Base-by-base conservation (phyloP, 2,329 filamentous ascomycete species). In the Ambrosiella cleistominuta region DNA sequence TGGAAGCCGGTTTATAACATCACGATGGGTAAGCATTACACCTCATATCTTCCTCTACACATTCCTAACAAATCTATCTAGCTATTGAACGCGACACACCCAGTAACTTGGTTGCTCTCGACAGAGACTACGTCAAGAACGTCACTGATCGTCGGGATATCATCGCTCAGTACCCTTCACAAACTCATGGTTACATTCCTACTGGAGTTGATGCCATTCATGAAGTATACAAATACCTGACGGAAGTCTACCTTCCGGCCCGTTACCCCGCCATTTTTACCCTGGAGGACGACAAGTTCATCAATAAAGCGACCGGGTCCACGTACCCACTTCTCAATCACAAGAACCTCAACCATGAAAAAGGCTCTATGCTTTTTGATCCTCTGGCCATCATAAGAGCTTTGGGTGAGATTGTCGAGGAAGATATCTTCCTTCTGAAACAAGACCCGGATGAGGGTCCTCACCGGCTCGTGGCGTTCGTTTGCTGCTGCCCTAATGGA, bases 1-100 rank as follows among this genome's bases (percentile, higher is more conserved):
- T 78, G 76, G 64, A 78, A 77, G 64, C 71, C 74, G 0, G 70
- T 70, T 2, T 79, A 77, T 62, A 68, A 78, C 62, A 77, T 79
- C 60, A 77, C 74, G 0, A 79, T 80, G 75, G 76, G 76, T 74
- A 64, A 19, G 11, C 17, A 44, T 9, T 15, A 35, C 42, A 19
- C 38, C 12, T 13, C 17, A 39, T 12, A 12, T 6, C 12, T 40
- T 12, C 6, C 15, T 51, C 13, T 51, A 50, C 38, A 27, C 4
- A 3, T 27, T 27, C 7, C 15, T 50, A 19, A 44, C 49, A 42
- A 58, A 39, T 45, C 27, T n/a, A 53, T n/a, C 8, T 60, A 77
- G 75, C 69, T 2, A 65, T 78, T 2, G 70, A 70, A 27, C 67
- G 68, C 11, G 68, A 72, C 35, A 64, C 68, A 0, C 72, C 74